phyloP scores from a whole-genome alignment of 805 yeast species.

The Jamesozyma rosinii region DNA sequence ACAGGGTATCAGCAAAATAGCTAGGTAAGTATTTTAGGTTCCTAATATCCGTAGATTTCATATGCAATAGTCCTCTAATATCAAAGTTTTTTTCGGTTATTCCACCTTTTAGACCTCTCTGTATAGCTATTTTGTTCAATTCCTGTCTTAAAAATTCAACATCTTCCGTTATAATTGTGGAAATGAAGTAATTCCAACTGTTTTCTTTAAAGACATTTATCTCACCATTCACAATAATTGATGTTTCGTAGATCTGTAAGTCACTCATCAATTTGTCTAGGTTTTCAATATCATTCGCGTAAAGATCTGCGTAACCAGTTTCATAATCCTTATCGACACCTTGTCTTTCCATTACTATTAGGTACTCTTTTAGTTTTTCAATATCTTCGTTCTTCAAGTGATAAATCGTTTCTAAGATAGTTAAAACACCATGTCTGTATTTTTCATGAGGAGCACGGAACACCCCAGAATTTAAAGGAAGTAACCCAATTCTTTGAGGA shows the following conservation, averaged over 20 bases:
- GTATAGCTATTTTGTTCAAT: slow-evolving; percentile 9
- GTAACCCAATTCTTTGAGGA: slow-evolving; percentile 73
- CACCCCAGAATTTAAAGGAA: slow-evolving; percentile 43
- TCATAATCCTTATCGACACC: neutral
- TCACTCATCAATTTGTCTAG: slow-evolving; percentile 24
- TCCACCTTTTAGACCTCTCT: slow-evolving; percentile 1
- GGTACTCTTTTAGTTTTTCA: slow-evolving; percentile 11
- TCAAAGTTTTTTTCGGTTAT: slow-evolving; percentile 7
- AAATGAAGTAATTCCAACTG: slow-evolving; percentile 46
- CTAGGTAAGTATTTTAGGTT: slow-evolving; percentile 46
- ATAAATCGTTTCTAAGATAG: slow-evolving; percentile 18
- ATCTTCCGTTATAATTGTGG: slow-evolving; percentile 50
- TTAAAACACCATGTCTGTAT: no score
- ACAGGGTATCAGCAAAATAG: slow-evolving; percentile 26
- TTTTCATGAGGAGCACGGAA: slow-evolving; percentile 7
- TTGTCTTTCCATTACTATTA: slow-evolving; percentile 11
- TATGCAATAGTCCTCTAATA: slow-evolving; percentile 25
- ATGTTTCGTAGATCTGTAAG: slow-evolving; percentile 40
- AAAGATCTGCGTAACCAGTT: neutral
- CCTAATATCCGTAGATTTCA: slow-evolving; percentile 32
- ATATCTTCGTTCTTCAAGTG: slow-evolving; percentile 15
- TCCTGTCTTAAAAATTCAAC: slow-evolving; percentile 22
- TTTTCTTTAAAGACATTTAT: slow-evolving; percentile 41
- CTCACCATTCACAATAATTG: slow-evolving; percentile 66
- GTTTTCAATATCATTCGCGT: slow-evolving; percentile 6